phyloP scores from a whole-genome alignment of 2,329 filamentous ascomycete species.

The Penicillium frequentans region DNA sequence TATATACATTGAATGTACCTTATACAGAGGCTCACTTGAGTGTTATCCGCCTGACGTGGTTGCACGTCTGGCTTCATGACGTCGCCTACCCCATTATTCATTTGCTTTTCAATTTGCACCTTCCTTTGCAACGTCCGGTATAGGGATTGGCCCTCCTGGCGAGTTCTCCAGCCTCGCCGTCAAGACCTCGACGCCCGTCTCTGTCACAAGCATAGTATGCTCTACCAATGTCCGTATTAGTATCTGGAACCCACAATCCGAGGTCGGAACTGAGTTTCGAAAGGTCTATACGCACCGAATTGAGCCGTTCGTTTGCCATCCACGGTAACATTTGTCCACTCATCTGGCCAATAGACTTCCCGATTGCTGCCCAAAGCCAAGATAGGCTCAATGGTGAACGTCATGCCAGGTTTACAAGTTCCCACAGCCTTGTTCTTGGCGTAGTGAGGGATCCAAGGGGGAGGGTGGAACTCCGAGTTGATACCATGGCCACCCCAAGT shows the following conservation, averaged over 20 bases:
- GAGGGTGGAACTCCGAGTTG: constrained; percentile 83
- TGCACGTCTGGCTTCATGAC: no score
- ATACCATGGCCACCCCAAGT: constrained; percentile 93
- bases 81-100: not conserved
- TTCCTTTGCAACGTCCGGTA: constrained; percentile 40
- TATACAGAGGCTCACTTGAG: no score
- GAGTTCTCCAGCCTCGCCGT: constrained; percentile 68
- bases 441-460: constrained; percentile 91
- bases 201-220: constrained; percentile 77
- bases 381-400: constrained; percentile 96
- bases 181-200: constrained; percentile 72
- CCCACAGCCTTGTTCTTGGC: constrained; percentile 94
- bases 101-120: not conserved
- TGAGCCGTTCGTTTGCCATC: constrained; percentile 89
- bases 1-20: no score
- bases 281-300: constrained; percentile 53
- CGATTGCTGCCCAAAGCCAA: constrained; percentile 79
- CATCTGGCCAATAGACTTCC: constrained; percentile 91
- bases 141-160: constrained; percentile 66
- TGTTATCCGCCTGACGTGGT: no score
- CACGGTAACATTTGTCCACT: constrained; percentile 89
- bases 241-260: not conserved
- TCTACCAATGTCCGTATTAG: constrained; percentile 43
- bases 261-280: not conserved
- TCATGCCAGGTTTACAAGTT: constrained; percentile 87